Percentiles rank a stretch among this genome's conserved stretches.
Evolutionary conservation across 345 rosid species (phyloP).

Genomic region (Linum tenue): DNA sequence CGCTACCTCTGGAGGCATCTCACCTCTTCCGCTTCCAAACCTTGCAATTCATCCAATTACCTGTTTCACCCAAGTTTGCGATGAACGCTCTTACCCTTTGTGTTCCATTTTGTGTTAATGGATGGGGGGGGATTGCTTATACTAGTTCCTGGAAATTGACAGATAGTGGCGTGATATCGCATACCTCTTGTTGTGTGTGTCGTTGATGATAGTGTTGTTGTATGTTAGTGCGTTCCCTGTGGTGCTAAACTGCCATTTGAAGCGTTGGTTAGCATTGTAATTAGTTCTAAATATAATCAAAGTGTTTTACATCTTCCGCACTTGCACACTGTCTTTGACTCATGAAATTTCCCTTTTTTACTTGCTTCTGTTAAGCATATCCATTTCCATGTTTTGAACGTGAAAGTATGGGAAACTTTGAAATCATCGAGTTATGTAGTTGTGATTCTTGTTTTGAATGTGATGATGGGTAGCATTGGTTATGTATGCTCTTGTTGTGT

Average conservation of each 20-base stretch:
- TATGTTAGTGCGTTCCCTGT: not conserved
- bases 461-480: too few relatives aligned
- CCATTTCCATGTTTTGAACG: not conserved
- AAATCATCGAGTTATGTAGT: not conserved
- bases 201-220: too few relatives aligned
- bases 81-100: not conserved
- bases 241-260: not conserved
- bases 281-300: not conserved
- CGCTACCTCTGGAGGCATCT: slow-evolving; percentile 73
- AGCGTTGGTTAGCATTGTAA: not conserved
- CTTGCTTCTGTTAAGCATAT: not conserved
- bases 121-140: not conserved
- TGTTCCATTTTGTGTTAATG: not conserved
- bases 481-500: not conserved
- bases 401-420: not conserved
- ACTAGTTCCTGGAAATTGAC: not conserved
- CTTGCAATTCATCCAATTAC: not conserved
- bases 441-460: not conserved
- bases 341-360: not conserved
- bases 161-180: not conserved
- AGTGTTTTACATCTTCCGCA: not conserved
- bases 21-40: slow-evolving; percentile 13
- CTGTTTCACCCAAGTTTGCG: not conserved
- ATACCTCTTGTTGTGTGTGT: not conserved
- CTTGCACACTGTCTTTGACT: not conserved